Conservation (phyloP, 805 yeast species). For the Saccharomyces jurei region DNA sequence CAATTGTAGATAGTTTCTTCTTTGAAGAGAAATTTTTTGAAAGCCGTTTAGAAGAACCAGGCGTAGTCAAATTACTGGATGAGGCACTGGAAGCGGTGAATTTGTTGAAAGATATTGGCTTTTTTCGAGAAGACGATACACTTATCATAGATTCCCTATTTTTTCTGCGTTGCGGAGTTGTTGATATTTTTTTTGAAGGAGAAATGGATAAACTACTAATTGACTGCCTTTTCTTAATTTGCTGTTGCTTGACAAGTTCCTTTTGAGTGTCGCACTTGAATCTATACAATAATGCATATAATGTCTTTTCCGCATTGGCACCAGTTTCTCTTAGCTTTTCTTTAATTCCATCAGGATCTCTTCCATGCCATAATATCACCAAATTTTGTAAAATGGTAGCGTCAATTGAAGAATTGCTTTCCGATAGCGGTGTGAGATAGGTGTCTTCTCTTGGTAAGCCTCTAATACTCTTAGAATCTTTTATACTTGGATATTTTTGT, state of each 20-base stretch:
- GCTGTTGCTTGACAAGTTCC: conserved; percentile 27
- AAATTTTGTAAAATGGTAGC: conserved; percentile 66
- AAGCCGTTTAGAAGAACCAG: conserved; percentile 19
- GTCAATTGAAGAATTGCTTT: conserved; percentile 45
- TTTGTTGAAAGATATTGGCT: conserved; percentile 39
- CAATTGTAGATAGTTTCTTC: conserved; percentile 18
- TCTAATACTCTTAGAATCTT: conserved; percentile 29
- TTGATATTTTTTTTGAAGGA: conserved; percentile 6
- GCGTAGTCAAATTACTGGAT: conserved; percentile 11
- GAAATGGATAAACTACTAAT: conserved; percentile 6
- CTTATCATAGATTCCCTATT: conserved; percentile 37
- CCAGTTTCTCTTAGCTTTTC: conserved; percentile 45
- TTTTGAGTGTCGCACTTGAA: conserved; percentile 53
- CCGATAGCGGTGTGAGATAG: conserved; percentile 31
- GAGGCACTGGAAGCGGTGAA: conserved; percentile 19
- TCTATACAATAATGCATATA: conserved; percentile 64
- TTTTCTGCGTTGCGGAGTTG: conserved; percentile 28
- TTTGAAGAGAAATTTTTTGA: conserved; percentile 24
- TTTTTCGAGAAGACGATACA: conserved; percentile 43
- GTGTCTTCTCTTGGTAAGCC: conserved; percentile 35
- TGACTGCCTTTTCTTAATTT: conserved; percentile 36
- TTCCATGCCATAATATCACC: conserved; percentile 77
- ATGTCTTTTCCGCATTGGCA: conserved; percentile 70
- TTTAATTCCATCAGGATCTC: conserved; percentile 45
- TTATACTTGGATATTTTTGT: conserved; percentile 50